A percentile compares a stretch with the other conserved stretches of the same genome.
Evolutionary conservation across 495 filamentous ascomycete species (phyloP).

Genomic region (Polyplosphaeria fusca): DNA sequence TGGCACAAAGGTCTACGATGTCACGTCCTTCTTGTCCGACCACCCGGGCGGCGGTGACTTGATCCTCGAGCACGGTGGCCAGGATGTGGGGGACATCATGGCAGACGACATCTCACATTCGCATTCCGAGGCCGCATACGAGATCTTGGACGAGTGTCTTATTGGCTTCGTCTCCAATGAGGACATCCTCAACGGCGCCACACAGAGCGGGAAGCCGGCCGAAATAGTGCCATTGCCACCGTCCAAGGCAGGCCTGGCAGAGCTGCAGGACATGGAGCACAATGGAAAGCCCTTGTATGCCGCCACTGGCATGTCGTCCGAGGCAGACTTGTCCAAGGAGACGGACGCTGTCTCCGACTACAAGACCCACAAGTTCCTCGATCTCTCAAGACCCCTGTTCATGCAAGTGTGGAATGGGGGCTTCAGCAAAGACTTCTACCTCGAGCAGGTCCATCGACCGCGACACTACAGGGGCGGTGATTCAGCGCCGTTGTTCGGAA

Average conservation of each 20-base stretch:
- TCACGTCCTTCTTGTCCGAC: slow-evolving; percentile 80
- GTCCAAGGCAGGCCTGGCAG: slow-evolving; percentile 42
- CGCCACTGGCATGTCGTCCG: slow-evolving; percentile 79
- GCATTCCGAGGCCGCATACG: slow-evolving; percentile 88
- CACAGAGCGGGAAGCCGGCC: slow-evolving; percentile 45
- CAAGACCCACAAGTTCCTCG: slow-evolving; percentile 86
- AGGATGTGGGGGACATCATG: slow-evolving; percentile 80
- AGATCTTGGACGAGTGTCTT: slow-evolving; percentile 80
- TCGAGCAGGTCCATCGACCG: slow-evolving; percentile 92
- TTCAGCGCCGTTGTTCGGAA: slow-evolving; percentile 93
- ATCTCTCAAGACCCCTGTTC: slow-evolving; percentile 80
- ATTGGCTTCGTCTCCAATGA: slow-evolving; percentile 67
- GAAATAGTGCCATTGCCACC: slow-evolving; percentile 49
- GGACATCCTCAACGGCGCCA: slow-evolving; percentile 47
- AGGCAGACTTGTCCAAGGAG: slow-evolving; percentile 79
- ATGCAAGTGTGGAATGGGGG: slow-evolving; percentile 84
- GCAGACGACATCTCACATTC: slow-evolving; percentile 77
- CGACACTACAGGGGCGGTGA: slow-evolving; percentile 90
- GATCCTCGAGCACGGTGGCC: slow-evolving; percentile 84
- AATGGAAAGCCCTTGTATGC: slow-evolving; percentile 57
- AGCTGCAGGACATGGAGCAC: slow-evolving; percentile 40
- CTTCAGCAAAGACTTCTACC: slow-evolving; percentile 90
- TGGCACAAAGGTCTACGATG: slow-evolving; percentile 87
- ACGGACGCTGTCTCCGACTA: slow-evolving; percentile 75
- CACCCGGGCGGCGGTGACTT: slow-evolving; percentile 91